A percentile compares a stretch with the other conserved stretches of the same genome.
phyloP scores from a whole-genome alignment of 2,329 filamentous ascomycete species.

The Alternaria dauci region DNA sequence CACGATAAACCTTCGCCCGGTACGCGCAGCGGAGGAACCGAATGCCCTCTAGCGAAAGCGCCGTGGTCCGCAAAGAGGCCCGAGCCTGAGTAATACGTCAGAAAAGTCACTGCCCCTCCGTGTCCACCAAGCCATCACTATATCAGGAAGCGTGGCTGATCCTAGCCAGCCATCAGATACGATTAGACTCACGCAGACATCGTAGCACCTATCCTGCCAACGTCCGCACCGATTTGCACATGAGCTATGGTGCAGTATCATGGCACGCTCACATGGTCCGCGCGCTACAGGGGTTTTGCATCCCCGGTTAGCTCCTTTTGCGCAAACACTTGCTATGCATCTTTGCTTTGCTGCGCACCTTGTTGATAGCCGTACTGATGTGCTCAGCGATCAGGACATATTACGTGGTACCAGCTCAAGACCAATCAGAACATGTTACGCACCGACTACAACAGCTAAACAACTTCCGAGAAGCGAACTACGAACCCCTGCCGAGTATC shows the following conservation, averaged over 20 bases:
- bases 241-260: conserved; percentile 22
- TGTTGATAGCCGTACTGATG: conserved; percentile 21
- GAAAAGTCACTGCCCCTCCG: conserved; percentile 28
- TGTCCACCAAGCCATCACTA: conserved; percentile 27
- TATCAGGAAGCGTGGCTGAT: conserved; percentile 41
- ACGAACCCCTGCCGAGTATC: conserved; percentile 39
- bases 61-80: conserved; percentile 16
- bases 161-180: conserved; percentile 38
- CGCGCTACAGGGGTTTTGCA: conserved; percentile 20
- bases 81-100: conserved; percentile 38
- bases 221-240: conserved; percentile 28
- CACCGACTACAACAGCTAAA: conserved; percentile 41
- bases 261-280: conserved; percentile 23
- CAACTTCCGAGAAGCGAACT: conserved; percentile 42
- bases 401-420: conserved; percentile 24
- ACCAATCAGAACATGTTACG: conserved; percentile 35
- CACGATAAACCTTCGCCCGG: conserved; percentile 12
- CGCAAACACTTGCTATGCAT: conserved; percentile 10
- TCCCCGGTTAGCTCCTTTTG: conserved; percentile 16
- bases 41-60: conserved; percentile 1
- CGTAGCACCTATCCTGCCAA: conserved; percentile 22
- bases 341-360: conserved; percentile 15
- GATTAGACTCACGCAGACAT: conserved; percentile 33
- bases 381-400: conserved; percentile 28
- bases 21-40: conserved; percentile 19